Percentiles rank a stretch among this genome's conserved stretches.
These are phyloP conservation scores for Rhododendron vialii DNA, from an alignment of 148 eudicot genomes.

Conservation along the genomic window DNA sequence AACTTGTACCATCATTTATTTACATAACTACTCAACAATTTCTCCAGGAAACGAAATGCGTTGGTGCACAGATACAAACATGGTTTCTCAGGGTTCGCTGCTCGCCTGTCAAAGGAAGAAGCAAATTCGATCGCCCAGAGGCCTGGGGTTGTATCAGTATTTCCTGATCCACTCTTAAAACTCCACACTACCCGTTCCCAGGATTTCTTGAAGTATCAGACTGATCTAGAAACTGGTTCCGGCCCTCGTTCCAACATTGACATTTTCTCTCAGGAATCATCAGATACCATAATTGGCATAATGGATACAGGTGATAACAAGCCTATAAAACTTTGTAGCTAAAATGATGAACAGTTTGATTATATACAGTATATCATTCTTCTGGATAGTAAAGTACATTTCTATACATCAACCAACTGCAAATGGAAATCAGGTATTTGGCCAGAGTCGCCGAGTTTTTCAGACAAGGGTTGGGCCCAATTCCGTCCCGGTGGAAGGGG, in stretches of 20 bases:
- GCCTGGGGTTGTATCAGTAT: conserved; percentile 71
- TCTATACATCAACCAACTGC: no score
- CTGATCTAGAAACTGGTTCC: conserved; percentile 25
- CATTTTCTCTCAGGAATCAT: conserved; percentile 13
- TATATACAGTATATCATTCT: background rate
- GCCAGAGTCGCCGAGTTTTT: conserved; percentile 77
- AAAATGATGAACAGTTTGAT: background rate
- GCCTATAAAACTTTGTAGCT: background rate
- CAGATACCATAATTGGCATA: conserved; percentile 56
- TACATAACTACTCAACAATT: background rate
- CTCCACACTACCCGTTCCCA: conserved; percentile 76
- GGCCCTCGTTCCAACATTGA: conserved; percentile 5
- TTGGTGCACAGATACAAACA: conserved; percentile 47
- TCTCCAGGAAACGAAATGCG: conserved; percentile 41
- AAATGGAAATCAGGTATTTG: conserved; percentile 45
- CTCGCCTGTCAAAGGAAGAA: conserved; percentile 43
- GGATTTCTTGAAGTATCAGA: conserved; percentile 56
- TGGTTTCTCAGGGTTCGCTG: conserved; percentile 70
- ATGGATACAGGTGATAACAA: conserved; percentile 59
- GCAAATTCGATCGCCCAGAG: conserved; percentile 35
- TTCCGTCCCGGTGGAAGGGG: conserved; percentile 74
- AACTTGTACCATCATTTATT: background rate
- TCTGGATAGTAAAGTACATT: background rate
- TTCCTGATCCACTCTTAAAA: conserved; percentile 52
- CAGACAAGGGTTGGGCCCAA: conserved; percentile 48